phyloP scores from a whole-genome alignment of 371 early-diverging fungal species.

The Rhizomucor pusillus region DNA sequence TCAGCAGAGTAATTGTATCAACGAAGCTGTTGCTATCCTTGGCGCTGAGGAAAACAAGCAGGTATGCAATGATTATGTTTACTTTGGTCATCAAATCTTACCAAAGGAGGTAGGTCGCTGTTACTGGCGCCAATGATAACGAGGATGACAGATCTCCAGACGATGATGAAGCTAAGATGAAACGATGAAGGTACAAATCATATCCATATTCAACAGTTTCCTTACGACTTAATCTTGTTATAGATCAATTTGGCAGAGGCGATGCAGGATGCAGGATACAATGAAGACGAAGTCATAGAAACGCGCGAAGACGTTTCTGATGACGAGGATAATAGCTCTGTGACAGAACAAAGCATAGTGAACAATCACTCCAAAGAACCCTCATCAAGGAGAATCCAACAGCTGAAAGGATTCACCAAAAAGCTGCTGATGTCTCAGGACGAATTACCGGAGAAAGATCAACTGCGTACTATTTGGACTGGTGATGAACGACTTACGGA shows the following conservation, averaged over 20 bases:
- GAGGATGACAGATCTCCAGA: neutral
- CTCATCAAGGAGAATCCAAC: too few species aligned
- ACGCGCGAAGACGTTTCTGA: too few species aligned
- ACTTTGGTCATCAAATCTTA: neutral
- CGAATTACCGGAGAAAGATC: too few species aligned
- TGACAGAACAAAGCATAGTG: too few species aligned
- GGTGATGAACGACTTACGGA: too few species aligned
- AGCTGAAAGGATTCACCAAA: too few species aligned
- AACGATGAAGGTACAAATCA: neutral
- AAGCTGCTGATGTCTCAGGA: too few species aligned
- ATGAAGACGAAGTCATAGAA: neutral
- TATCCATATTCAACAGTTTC: neutral
- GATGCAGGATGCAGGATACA: neutral
- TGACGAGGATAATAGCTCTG: too few species aligned
- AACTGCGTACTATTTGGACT: too few species aligned
- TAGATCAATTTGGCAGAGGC: neutral
- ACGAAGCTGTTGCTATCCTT: neutral
- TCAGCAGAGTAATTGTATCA: neutral
- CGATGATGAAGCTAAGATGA: neutral
- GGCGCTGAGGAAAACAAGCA: neutral
- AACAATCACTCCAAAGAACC: too few species aligned
- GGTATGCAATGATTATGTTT: neutral
- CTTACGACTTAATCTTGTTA: neutral
- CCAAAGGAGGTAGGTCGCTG: too few species aligned
- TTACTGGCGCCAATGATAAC: neutral